Conservation (phyloP, 2,329 filamentous ascomycete genomes). For the Cadophora gregata region DNA sequence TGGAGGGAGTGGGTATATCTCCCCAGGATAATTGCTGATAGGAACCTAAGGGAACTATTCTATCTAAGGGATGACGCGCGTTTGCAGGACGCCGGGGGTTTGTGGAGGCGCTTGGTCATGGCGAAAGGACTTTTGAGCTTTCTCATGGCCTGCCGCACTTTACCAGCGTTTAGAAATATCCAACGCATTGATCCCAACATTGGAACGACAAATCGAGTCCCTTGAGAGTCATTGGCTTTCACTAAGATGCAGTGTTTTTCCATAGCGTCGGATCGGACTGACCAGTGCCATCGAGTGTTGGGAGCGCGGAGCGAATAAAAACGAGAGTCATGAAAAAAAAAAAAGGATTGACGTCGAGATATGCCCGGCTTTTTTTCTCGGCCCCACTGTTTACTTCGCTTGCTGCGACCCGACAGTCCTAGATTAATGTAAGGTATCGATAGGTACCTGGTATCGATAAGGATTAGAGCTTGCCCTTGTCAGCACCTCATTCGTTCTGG, state of each 20-base stretch:
- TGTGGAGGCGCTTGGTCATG: not conserved
- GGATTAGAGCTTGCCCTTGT: not conserved
- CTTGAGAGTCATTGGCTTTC: not conserved
- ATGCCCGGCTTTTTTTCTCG: not conserved
- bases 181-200: not conserved
- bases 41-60: not conserved
- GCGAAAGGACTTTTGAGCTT: not conserved
- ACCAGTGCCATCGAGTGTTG: conserved; percentile 6
- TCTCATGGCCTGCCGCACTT: not conserved
- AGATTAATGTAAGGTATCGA: not conserved
- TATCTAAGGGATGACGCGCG: conserved; percentile 14
- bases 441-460: too few relatives aligned
- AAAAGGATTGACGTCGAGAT: not conserved
- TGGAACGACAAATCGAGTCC: not conserved
- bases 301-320: not conserved
- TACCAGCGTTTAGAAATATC: not conserved
- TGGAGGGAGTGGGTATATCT: not conserved
- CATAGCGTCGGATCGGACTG: not conserved
- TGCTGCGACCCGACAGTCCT: not conserved
- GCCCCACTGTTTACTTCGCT: conserved; percentile 12
- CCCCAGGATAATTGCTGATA: conserved; percentile 3
- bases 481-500: not conserved
- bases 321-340: conserved; percentile 11
- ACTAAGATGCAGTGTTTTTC: conserved; percentile 10
- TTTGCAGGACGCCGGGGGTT: conserved; percentile 1